These are phyloP conservation scores for Termitomyces sp. DNA, from an alignment of 768 basidiomycete genomes.

Conservation along the genomic window DNA sequence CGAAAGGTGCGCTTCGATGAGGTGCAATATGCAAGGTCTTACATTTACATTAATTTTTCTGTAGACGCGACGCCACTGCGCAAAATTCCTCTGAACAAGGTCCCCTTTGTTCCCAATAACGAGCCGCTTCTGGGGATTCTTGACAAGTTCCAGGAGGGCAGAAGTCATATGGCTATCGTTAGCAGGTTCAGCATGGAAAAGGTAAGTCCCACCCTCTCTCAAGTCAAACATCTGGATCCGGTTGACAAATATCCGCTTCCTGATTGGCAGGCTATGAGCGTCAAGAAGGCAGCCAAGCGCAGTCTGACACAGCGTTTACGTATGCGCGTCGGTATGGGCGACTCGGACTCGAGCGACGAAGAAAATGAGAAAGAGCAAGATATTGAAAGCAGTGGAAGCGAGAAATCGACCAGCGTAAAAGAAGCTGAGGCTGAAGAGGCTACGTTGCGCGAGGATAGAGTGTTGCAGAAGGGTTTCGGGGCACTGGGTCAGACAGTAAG, in stretches of 20 bases:
- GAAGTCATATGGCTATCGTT: constrained; percentile 91
- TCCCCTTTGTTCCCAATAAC: constrained; percentile 82
- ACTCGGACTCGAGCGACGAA: constrained; percentile 42
- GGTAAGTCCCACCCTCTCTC: constrained; percentile 18
- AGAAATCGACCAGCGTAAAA: constrained; percentile 21
- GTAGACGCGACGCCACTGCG: constrained; percentile 78
- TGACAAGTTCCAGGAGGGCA: constrained; percentile 86
- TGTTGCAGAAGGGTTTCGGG: constrained; percentile 16
- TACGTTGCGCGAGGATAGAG: constrained; percentile 21
- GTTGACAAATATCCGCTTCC: neutral
- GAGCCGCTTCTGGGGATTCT: constrained; percentile 81
- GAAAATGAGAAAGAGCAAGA: constrained; percentile 24
- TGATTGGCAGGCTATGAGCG: constrained; percentile 51
- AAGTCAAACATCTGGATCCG: neutral
- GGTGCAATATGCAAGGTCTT: neutral
- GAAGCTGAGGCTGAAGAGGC: constrained; percentile 22
- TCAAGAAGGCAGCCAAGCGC: constrained; percentile 80
- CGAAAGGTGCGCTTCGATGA: constrained; percentile 47
- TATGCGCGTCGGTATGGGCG: constrained; percentile 61
- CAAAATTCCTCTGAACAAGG: constrained; percentile 80
- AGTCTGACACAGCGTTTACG: constrained; percentile 76
- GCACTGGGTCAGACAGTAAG: neutral
- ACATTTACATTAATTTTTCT: neutral
- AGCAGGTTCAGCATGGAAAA: constrained; percentile 69
- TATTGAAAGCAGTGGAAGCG: constrained; percentile 21